A percentile compares a stretch with the other conserved stretches of the same genome.
phyloP scores from a whole-genome alignment of 1,284 basidiomycete species.

The Pyrrhoderma noxium region DNA sequence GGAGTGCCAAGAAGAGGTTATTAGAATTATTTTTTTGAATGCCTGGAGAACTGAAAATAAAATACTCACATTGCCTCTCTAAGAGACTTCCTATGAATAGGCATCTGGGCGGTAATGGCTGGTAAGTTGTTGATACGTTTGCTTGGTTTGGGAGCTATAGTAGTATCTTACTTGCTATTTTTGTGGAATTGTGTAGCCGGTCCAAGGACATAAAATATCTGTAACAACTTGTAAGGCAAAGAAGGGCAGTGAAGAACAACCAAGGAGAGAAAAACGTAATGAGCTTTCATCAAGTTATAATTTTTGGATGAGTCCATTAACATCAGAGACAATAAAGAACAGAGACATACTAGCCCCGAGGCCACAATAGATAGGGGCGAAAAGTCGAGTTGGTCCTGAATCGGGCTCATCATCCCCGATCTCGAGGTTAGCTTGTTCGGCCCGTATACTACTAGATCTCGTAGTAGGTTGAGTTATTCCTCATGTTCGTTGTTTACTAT shows the following conservation, averaged over 20 bases:
- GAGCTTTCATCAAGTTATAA: constrained; percentile 58
- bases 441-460: constrained; percentile 36
- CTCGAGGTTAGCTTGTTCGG: constrained; percentile 38
- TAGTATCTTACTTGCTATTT: constrained; percentile 69
- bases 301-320: constrained; percentile 53
- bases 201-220: constrained; percentile 58
- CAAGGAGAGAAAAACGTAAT: constrained; percentile 56
- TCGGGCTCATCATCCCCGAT: constrained; percentile 36
- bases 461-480: constrained; percentile 17
- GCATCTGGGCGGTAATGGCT: constrained; percentile 71
- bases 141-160: constrained; percentile 49
- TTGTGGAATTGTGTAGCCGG: constrained; percentile 71
- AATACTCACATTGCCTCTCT: constrained; percentile 63
- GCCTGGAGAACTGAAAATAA: constrained; percentile 5
- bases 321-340: constrained; percentile 57
- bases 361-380: constrained; percentile 74
- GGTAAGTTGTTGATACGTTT: constrained; percentile 52
- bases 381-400: constrained; percentile 57
- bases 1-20: constrained; percentile 40
- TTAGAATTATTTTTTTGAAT: not conserved
- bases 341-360: constrained; percentile 55
- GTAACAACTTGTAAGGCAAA: constrained; percentile 56
- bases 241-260: constrained; percentile 61
- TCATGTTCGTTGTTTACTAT: constrained; percentile 11
- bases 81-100: constrained; percentile 74